Conservation (phyloP, 1,139 yeast genomes). For the Trichomonascaceae sp. region DNA sequence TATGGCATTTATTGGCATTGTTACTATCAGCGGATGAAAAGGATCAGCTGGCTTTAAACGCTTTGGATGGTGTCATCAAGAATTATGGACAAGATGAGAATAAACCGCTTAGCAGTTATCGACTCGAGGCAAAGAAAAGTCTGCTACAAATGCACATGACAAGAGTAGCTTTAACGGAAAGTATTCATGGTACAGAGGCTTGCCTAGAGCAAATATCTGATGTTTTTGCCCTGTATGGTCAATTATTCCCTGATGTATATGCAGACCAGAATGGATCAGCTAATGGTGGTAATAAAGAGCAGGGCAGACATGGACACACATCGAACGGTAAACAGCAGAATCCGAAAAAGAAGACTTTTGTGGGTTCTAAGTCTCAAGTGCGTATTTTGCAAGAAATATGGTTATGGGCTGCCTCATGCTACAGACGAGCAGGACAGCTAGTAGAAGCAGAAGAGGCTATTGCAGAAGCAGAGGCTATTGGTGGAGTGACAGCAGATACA, state of each 20-base stretch:
- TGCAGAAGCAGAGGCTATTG: constrained; percentile 57
- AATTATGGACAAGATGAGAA: constrained; percentile 4
- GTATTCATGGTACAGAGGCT: constrained; percentile 52
- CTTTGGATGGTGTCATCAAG: constrained; percentile 25
- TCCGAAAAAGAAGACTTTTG: not conserved
- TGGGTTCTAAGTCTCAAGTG: constrained; percentile 17
- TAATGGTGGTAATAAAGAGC: not conserved
- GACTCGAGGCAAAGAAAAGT: constrained; percentile 42
- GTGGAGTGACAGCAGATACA: constrained; percentile 48
- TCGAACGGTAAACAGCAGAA: constrained; percentile 11
- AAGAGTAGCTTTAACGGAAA: constrained; percentile 64
- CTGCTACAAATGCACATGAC: constrained; percentile 70
- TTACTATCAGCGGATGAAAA: constrained; percentile 49
- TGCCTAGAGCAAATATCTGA: constrained; percentile 64
- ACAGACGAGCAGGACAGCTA: constrained; percentile 48
- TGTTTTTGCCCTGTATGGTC: constrained; percentile 55
- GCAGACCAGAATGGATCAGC: constrained; percentile 7
- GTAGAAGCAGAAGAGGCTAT: constrained; percentile 70
- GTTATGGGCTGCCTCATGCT: constrained; percentile 68
- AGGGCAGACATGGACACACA: not conserved
- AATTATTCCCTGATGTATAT: constrained; percentile 37
- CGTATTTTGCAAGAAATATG: constrained; percentile 57
- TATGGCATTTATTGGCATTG: constrained; percentile 49
- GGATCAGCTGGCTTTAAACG: constrained; percentile 40
- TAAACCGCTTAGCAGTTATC: constrained; percentile 17